Evolutionary conservation across 2,329 filamentous ascomycete species (phyloP).

Genomic region (Verticillium klebahnii): DNA sequence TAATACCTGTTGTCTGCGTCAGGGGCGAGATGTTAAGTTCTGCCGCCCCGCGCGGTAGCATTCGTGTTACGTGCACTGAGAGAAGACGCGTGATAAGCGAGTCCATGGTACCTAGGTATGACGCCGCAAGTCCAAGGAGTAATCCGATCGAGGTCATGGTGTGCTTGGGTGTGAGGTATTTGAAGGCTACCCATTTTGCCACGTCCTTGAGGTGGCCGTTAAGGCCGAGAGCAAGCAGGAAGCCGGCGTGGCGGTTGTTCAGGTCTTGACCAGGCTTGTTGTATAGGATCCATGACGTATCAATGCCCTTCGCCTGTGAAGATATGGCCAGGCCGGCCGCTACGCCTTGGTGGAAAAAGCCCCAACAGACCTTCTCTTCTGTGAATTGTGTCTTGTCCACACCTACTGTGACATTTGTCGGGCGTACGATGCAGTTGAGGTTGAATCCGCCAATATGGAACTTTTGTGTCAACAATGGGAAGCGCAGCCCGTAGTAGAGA

Average conservation of each 20-base stretch:
- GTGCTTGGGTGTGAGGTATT: slow-evolving; percentile 97
- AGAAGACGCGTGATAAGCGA: slow-evolving; percentile 87
- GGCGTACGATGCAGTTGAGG: slow-evolving; percentile 85
- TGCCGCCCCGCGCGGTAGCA: slow-evolving; percentile 87
- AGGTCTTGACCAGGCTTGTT: slow-evolving; percentile 86
- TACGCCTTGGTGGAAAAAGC: slow-evolving; percentile 95
- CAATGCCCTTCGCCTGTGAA: slow-evolving; percentile 83
- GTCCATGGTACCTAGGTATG: slow-evolving; percentile 96
- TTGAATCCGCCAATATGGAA: slow-evolving; percentile 89
- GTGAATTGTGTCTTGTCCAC: slow-evolving; percentile 83
- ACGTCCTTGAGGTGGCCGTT: slow-evolving; percentile 93
- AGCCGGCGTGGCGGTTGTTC: slow-evolving; percentile 93
- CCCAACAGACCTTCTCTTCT: slow-evolving; percentile 97
- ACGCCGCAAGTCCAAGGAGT: slow-evolving; percentile 86
- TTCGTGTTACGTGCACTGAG: slow-evolving; percentile 92
- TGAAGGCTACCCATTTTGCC: slow-evolving; percentile 98
- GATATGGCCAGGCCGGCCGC: slow-evolving; percentile 92
- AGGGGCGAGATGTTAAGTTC: slow-evolving; percentile 90
- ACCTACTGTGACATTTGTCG: slow-evolving; percentile 86
- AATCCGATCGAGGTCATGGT: slow-evolving; percentile 98
- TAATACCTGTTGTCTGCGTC: slow-evolving; percentile 92
- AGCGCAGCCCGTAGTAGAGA: slow-evolving; percentile 80
- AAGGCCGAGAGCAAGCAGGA: slow-evolving; percentile 82
- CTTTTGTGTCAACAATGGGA: slow-evolving; percentile 87
- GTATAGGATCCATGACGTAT: slow-evolving; percentile 98